Percentiles rank a stretch among this genome's conserved stretches.
Conservation (phyloP, 164 flowering plant species). For the Vitis rupestris region DNA sequence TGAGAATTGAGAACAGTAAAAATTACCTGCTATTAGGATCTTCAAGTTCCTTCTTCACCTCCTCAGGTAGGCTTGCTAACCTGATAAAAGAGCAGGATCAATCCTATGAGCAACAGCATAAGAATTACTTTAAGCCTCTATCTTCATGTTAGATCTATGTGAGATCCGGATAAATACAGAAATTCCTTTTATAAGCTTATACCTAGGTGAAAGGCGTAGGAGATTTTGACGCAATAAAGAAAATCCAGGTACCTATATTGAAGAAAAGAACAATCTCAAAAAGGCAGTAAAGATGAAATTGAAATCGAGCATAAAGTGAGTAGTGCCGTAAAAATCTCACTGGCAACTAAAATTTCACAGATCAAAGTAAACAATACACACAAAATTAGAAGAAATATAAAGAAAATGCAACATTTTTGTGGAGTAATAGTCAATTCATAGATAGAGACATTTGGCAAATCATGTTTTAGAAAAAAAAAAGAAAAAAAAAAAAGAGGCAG, state of each 20-base stretch:
- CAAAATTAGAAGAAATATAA: too few relatives aligned
- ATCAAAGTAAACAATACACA: too few relatives aligned
- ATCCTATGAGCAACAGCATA: neutral
- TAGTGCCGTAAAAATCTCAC: neutral
- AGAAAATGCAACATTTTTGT: too few relatives aligned
- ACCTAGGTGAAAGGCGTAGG: constrained; percentile 80
- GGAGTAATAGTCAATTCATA: too few relatives aligned
- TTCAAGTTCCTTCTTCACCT: constrained; percentile 75
- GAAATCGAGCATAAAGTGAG: neutral
- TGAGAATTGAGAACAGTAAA: neutral
- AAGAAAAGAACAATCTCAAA: constrained; percentile 12
- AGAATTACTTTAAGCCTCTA: neutral
- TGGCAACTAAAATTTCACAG: neutral
- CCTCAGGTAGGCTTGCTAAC: constrained; percentile 75
- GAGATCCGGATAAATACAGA: neutral
- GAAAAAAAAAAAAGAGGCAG: too few relatives aligned
- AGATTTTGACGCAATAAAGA: constrained; percentile 67
- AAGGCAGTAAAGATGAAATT: neutral
- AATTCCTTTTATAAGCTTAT: constrained; percentile 11
- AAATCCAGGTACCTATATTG: constrained; percentile 74
- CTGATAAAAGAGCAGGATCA: constrained; percentile 31
- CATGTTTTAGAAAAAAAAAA: too few relatives aligned
- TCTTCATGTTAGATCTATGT: neutral
- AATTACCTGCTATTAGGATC: constrained; percentile 82
- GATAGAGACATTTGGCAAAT: too few relatives aligned